These are phyloP conservation scores for Suillus sp. DNA, from an alignment of 768 basidiomycete genomes.

Conservation along the genomic window DNA sequence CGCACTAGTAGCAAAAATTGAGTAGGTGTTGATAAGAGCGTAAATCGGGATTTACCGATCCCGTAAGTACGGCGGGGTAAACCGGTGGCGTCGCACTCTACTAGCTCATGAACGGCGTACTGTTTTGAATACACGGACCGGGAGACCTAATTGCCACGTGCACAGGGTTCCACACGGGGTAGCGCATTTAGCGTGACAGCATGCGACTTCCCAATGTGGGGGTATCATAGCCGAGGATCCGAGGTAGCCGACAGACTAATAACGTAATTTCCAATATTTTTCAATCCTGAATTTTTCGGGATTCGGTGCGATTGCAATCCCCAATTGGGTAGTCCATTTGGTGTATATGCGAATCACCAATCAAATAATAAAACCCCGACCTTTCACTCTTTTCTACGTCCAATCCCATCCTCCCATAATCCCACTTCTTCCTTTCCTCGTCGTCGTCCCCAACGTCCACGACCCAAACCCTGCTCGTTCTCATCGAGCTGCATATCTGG, in stretches of 20 bases:
- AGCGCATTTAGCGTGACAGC: constrained; percentile 27
- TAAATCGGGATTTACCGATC: neutral
- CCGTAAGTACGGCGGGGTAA: constrained; percentile 23
- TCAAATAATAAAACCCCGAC: constrained; percentile 40
- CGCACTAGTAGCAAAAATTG: too few species aligned
- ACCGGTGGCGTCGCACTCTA: constrained; percentile 33
- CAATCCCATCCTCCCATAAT: constrained; percentile 27
- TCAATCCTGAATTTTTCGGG: constrained; percentile 27
- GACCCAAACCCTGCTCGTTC: neutral
- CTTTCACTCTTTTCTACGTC: constrained; percentile 28
- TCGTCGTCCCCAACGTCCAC: constrained; percentile 5
- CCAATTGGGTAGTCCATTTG: constrained; percentile 19
- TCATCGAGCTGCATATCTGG: neutral
- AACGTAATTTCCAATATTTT: constrained; percentile 32
- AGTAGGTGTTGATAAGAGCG: too few species aligned
- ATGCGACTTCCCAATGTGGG: constrained; percentile 18
- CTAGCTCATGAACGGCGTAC: neutral
- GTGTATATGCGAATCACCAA: constrained; percentile 37
- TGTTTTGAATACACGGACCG: neutral
- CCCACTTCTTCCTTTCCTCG: constrained; percentile 26
- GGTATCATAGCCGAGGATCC: constrained; percentile 31
- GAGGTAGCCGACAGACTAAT: constrained; percentile 37
- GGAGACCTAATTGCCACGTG: constrained; percentile 18
- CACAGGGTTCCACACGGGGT: constrained; percentile 17
- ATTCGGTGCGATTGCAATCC: constrained; percentile 28